Evolutionary conservation across 2,329 filamentous ascomycete species (phyloP).

Genomic region (Fusarium robinianum): DNA sequence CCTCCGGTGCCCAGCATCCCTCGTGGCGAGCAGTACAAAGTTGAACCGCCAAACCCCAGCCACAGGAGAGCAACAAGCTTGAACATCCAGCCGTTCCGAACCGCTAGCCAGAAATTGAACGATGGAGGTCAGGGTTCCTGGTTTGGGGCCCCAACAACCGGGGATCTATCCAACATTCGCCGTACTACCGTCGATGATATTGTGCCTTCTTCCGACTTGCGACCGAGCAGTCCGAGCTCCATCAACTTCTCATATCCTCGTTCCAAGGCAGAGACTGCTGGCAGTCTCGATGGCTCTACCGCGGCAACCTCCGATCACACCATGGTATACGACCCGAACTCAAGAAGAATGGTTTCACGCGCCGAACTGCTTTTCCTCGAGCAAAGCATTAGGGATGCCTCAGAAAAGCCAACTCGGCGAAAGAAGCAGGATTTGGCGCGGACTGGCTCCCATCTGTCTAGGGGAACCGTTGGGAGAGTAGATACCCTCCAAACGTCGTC

Average conservation of each 20-base stretch:
- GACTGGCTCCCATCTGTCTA: constrained; percentile 52
- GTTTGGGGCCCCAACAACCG: constrained; percentile 52
- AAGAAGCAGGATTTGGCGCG: constrained; percentile 48
- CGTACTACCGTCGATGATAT: constrained; percentile 47
- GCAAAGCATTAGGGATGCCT: constrained; percentile 45
- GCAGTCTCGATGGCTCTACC: constrained; percentile 8
- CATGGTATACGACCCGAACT: constrained; percentile 68
- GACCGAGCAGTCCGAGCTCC: constrained; percentile 53
- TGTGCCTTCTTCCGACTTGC: constrained; percentile 39
- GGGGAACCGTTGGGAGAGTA: constrained; percentile 58
- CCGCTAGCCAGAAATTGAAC: constrained; percentile 58
- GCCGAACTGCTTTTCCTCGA: constrained; percentile 50
- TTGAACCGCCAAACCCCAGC: constrained; percentile 34
- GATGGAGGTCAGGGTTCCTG: constrained; percentile 51
- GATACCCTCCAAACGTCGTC: constrained; percentile 55
- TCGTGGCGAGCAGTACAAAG: constrained; percentile 43
- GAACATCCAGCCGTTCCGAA: constrained; percentile 54
- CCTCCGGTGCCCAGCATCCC: constrained; percentile 81
- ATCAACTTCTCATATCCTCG: constrained; percentile 65
- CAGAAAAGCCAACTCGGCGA: constrained; percentile 46
- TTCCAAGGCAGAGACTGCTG: constrained; percentile 47
- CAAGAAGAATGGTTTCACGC: constrained; percentile 62
- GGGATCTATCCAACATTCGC: constrained; percentile 51
- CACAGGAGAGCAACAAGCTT: constrained; percentile 50
- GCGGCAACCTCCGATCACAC: constrained; percentile 44